Base-by-base conservation (phyloP, 2,329 filamentous ascomycete genomes). In the Pseudogymnoascus sp. region DNA sequence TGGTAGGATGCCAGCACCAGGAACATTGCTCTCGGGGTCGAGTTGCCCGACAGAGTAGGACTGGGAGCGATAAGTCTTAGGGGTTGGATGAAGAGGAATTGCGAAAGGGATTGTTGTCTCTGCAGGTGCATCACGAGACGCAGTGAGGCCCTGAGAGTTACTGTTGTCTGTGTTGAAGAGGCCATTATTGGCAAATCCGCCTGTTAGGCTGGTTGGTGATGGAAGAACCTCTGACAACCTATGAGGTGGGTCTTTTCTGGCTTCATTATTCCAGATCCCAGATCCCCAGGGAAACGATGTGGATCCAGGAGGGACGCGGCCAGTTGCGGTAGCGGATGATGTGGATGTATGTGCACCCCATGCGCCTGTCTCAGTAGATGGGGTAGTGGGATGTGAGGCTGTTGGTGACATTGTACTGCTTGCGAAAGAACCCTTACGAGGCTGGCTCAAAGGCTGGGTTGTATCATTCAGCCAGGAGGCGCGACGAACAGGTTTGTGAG, bases 21-120 rank as follows among this genome's bases (percentile, higher is more conserved):
- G 64, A 22, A 66, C 67, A 36, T 67, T 66, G 2, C 67, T 76
- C 63, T 93, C 90, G 0, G 87, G 83, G 61, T 96, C 92, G 64
- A 92, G 80, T 72, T 97, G 92, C 4, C 92, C 92, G 58, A 96
- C 93, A 0, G 93, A 97, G 75, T 97, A 97, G 4, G 94, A 97
- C 74, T 97, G 91, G 5, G 94, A 99, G 45, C 94, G 87, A 69
- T 96, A 94, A 1, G 91, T 92, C 75, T 97, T 97, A 1, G 90
- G 90, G 0, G 91, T 94, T 0, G 93, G 92, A 66, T 96, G 90
- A 19, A 96, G 80, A 3, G 92, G 92, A 67, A 96, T 95, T 5
- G 90, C 83, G 70, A 96, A 96, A 0, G 91, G 90, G 61, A 96
- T 89, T 66, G 93, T 85, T 67, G 80, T 75, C 65, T 83, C 87